Base-by-base conservation (phyloP, 306 rosid species). In the Lupinus albus region DNA sequence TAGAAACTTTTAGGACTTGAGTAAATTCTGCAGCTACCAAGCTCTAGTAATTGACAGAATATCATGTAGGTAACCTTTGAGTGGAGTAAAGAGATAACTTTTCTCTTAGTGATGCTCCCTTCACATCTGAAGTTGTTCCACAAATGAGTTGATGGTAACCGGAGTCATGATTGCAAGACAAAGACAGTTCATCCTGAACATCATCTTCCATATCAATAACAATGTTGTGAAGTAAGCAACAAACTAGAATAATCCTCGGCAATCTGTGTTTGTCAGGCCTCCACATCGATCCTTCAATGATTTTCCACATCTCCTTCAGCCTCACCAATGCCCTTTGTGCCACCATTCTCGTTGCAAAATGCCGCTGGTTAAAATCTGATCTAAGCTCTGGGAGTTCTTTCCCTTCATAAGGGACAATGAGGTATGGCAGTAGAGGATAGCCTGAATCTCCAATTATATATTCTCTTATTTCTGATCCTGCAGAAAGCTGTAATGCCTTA, bases 251-350 rank as follows among this genome's bases (percentile, higher is more conserved):
- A 47, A 92, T 89, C 82, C 98, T 83, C 0, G 98, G 98, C 72
- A 92, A 48, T 30, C 89, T 81, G 61, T 92, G 96, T 62, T 85
- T 89, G 83, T 92, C 98, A 0, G 96, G 98, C 50, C 98, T 79
- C 98, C 98, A 89, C 96, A 92, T 92, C 18, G 78, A 80, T 71
- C 98, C 98, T 9, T 79, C 85, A 71, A 92, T 92, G 83, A 89
- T 87, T 83, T 84, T 84, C 98, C 98, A 92, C 75, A 67, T 85
- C 18, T 86, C 92, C 83, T 92, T 92, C 67, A 92, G 77, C 82
- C 91, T 86, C 35, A 82, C 62, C 58, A 89, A 64, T 39, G 96
- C 96, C 72, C 82, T 80, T 68, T 86, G 91, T 8, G 88, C 96
- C 50, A 92, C 89, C 83, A 81, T 67, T 71, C 76, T 78, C 11